phyloP scores from a whole-genome alignment of 257 asterid genomes.

The Capsicum baccatum region DNA sequence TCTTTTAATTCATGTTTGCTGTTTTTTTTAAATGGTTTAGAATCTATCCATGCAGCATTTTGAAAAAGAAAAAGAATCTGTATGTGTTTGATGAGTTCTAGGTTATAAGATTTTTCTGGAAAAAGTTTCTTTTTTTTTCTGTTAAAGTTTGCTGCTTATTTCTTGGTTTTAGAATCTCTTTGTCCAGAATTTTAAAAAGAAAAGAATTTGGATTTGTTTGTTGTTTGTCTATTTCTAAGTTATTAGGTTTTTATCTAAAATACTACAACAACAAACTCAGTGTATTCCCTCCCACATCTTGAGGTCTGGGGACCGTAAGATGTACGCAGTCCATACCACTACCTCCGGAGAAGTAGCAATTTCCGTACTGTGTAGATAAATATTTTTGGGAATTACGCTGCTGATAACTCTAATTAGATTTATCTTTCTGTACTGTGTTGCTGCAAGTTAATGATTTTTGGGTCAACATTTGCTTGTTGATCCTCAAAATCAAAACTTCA shows the following conservation, averaged over 20 bases:
- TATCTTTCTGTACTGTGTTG: background rate
- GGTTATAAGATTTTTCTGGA: background rate
- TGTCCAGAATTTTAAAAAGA: background rate
- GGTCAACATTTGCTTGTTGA: background rate
- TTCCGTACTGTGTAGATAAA: no score
- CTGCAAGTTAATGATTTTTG: background rate
- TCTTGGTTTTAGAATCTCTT: background rate
- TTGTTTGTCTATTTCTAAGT: background rate
- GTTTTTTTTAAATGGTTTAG: background rate
- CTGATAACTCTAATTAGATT: conserved; percentile 8
- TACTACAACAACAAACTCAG: no score
- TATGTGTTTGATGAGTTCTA: background rate
- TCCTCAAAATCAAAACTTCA: no score
- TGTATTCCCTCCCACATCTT: no score
- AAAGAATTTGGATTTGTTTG: background rate
- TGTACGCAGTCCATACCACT: no score
- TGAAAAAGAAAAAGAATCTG: no score
- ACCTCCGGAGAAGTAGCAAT: no score
- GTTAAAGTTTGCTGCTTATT: background rate
- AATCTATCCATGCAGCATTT: background rate
- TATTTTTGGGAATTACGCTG: background rate
- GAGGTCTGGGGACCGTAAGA: no score
- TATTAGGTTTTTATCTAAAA: no score
- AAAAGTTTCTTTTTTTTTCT: background rate
- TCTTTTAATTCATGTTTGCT: background rate